These are phyloP conservation scores for Boletus eberwhitei DNA, from an alignment of 768 basidiomycete genomes.

Conservation along the genomic window DNA sequence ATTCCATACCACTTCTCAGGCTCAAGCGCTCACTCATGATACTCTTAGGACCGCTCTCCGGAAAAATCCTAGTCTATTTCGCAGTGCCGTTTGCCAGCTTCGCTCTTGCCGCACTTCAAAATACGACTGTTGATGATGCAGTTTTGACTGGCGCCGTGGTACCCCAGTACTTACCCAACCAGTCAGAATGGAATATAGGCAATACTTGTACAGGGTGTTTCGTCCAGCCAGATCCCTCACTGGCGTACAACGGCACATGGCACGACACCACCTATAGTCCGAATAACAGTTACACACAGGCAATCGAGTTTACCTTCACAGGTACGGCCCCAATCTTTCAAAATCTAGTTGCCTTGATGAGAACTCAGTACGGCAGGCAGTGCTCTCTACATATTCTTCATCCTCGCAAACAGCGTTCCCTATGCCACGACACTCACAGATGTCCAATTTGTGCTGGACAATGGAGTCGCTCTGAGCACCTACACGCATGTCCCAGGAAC, in stretches of 20 bases:
- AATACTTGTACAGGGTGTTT: slow-evolving; percentile 1
- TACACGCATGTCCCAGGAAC: slow-evolving; percentile 4
- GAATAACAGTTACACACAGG: background rate
- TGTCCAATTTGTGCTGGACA: slow-evolving; percentile 11
- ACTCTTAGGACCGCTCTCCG: background rate
- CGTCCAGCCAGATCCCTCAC: background rate
- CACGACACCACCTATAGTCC: slow-evolving; percentile 7
- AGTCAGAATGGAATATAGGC: slow-evolving; percentile 2
- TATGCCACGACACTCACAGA: background rate
- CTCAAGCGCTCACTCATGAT: background rate
- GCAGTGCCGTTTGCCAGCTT: background rate
- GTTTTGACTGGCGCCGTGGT: slow-evolving; percentile 1
- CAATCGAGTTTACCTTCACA: slow-evolving; percentile 8
- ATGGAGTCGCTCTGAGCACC: background rate
- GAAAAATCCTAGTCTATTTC: background rate
- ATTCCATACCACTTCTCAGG: background rate
- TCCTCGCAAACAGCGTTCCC: slow-evolving; percentile 5
- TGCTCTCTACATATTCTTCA: slow-evolving; percentile 19
- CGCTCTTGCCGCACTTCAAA: slow-evolving; percentile 2
- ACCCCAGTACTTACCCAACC: slow-evolving; percentile 7
- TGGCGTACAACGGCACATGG: slow-evolving; percentile 16
- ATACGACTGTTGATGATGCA: slow-evolving; percentile 4
- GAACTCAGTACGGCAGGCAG: slow-evolving; percentile 2
- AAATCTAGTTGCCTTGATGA: background rate
- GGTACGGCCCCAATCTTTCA: background rate